Evolutionary conservation across 768 basidiomycete species (phyloP).

Genomic region (Lactifluus piperatus): DNA sequence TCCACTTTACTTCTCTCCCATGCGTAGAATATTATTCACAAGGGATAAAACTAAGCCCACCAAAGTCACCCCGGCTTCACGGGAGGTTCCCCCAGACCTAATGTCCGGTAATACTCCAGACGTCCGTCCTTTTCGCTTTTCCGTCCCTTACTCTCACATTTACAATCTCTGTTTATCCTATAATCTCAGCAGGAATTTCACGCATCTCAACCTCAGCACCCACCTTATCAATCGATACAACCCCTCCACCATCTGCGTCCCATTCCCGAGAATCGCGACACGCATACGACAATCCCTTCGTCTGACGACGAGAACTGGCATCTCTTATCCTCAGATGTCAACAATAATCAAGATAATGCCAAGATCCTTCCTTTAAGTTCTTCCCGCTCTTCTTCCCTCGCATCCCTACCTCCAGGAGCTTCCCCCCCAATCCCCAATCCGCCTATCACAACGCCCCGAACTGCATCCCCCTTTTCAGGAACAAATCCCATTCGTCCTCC

Average conservation of each 20-base stretch:
- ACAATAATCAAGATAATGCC: conserved; percentile 16
- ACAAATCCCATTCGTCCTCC: conserved; percentile 1
- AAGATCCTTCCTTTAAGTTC: conserved; percentile 22
- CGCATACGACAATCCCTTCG: conserved; percentile 23
- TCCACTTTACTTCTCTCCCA: conserved; percentile 25
- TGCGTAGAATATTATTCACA: conserved; percentile 58
- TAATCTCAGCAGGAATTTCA: conserved; percentile 3
- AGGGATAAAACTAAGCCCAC: conserved; percentile 39
- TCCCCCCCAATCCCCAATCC: conserved; percentile 33
- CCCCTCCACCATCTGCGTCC: conserved; percentile 13
- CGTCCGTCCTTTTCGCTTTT: conserved; percentile 14
- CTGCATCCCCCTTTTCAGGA: conserved; percentile 6
- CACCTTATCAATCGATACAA: not conserved
- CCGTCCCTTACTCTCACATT: not conserved
- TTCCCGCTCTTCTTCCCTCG: conserved; percentile 46
- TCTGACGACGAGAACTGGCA: conserved; percentile 42
- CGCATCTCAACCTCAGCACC: conserved; percentile 5
- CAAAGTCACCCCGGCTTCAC: conserved; percentile 24
- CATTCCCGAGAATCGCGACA: conserved; percentile 5
- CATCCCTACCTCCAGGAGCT: conserved; percentile 38
- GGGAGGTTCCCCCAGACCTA: conserved; percentile 27
- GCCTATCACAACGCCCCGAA: conserved; percentile 9
- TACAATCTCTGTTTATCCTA: not conserved
- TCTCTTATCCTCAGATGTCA: conserved; percentile 26
- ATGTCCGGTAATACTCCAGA: conserved; percentile 25